Base-by-base conservation (phyloP, 148 eudicot genomes). In the Chenopodium formosanum region DNA sequence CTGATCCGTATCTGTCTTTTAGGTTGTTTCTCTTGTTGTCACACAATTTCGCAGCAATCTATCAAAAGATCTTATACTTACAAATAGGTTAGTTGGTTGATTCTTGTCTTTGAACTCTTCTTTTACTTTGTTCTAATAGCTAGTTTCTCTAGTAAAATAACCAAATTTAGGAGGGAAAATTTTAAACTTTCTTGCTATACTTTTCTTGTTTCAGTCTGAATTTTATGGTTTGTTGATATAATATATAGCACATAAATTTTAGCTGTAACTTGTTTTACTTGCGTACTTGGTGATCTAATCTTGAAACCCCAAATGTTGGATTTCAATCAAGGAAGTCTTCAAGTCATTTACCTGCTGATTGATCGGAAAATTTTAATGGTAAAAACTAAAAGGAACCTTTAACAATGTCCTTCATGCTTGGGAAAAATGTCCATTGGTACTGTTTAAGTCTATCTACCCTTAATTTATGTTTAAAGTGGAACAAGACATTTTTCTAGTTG, bases 21-120 rank as follows among this genome's bases (percentile, higher is more conserved):
- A 94, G 99, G 95, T 94, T 82, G 89, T 86, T 78, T 94, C 97
- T 69, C 88, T 94, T 66, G 88, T 92, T 79, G 89, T 87, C 73
- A 86, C 95, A 40, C 97, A 89, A 81, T 96, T 91, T 79, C 97
- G 98, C 76, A 94, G 92, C 85, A 85, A 86, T 82, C 93, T 96
- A 62, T 94, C 99, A 47, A 96, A 94, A 82, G 94, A 94, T 69
- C 95, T 96, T 47, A 90, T 90, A 75, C 89, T 94, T 75, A 91
- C 98, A 65, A 94, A 94, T 89, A 92, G 97, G 99, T 95, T 80
- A 37, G 87, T 66, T 76, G 16, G 44, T 62, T 62, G 13, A 32
- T 53, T 72, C 9, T 74, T n/a, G 50, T 62, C 34, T 72, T 27
- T 50, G 8, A 25, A 71, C 72, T 16, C n/a, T 44, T 68, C n/a